Percentiles rank a stretch among this genome's conserved stretches.
These are phyloP conservation scores for Dovyalis caffra DNA, from an alignment of 345 rosid genomes.

Conservation along the genomic window DNA sequence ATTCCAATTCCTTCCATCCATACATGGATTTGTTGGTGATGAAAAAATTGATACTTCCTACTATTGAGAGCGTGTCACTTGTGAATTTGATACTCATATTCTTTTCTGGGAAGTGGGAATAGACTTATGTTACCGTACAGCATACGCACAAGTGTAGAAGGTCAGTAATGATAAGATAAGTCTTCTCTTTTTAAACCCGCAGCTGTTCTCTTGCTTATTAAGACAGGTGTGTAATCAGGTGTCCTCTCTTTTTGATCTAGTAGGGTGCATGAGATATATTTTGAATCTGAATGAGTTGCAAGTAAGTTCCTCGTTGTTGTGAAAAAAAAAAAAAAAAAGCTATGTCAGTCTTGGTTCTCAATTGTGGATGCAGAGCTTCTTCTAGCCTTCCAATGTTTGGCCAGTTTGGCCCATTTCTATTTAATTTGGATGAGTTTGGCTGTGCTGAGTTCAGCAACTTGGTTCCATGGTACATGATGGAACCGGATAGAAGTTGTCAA, in stretches of 20 bases:
- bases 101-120: background rate
- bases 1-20: background rate
- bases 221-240: background rate
- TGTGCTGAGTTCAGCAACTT: background rate
- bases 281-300: background rate
- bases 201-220: background rate
- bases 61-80: background rate
- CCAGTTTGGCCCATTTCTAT: background rate
- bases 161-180: background rate
- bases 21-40: background rate
- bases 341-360: background rate
- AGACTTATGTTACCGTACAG: background rate
- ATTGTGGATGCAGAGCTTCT: background rate
- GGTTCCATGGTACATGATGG: background rate
- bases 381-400: background rate
- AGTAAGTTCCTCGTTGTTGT: background rate
- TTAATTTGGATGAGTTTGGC: background rate
- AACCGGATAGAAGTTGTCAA: background rate
- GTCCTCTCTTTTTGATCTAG: background rate
- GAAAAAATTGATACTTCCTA: background rate
- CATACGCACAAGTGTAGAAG: background rate
- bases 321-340: too few relatives aligned
- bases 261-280: background rate
- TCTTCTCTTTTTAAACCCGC: background rate
- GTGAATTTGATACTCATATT: background rate